A percentile compares a stretch with the other conserved stretches of the same genome.
These are phyloP conservation scores for Umbellularia californica DNA, from an alignment of 164 flowering plant genomes.

Conservation along the genomic window DNA sequence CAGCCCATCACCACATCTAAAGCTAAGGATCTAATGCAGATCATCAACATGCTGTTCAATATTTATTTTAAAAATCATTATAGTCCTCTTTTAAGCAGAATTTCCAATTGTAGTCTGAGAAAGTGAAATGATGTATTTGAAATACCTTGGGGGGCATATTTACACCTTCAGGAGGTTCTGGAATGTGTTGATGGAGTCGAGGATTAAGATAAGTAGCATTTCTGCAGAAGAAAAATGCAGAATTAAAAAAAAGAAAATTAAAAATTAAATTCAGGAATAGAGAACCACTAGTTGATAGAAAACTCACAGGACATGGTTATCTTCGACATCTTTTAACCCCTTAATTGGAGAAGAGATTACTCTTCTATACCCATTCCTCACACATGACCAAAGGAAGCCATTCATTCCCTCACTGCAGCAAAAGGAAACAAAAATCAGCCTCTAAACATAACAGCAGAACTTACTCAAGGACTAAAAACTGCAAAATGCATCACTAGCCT, in stretches of 20 bases:
- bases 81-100: too few relatives aligned
- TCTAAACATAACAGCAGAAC: background rate
- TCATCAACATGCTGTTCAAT: too few relatives aligned
- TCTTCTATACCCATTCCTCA: constrained; percentile 52
- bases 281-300: background rate
- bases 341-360: constrained; percentile 54
- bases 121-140: background rate
- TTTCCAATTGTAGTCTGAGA: background rate
- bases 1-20: too few relatives aligned
- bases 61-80: too few relatives aligned
- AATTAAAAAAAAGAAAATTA: background rate
- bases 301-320: constrained; percentile 72
- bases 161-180: constrained; percentile 73
- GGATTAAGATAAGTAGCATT: constrained; percentile 72
- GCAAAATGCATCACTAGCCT: constrained; percentile 47
- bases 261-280: constrained; percentile 1
- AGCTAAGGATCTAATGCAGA: too few relatives aligned
- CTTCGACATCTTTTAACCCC: constrained; percentile 45
- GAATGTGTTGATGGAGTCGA: constrained; percentile 55
- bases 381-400: constrained; percentile 68
- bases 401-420: constrained; percentile 87
- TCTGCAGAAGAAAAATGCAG: constrained; percentile 40
- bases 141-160: constrained; percentile 66
- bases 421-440: background rate
- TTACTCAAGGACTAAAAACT: constrained; percentile 1